Base-by-base conservation (phyloP, 2,329 filamentous ascomycete species). In the Trichoderma sp. region DNA sequence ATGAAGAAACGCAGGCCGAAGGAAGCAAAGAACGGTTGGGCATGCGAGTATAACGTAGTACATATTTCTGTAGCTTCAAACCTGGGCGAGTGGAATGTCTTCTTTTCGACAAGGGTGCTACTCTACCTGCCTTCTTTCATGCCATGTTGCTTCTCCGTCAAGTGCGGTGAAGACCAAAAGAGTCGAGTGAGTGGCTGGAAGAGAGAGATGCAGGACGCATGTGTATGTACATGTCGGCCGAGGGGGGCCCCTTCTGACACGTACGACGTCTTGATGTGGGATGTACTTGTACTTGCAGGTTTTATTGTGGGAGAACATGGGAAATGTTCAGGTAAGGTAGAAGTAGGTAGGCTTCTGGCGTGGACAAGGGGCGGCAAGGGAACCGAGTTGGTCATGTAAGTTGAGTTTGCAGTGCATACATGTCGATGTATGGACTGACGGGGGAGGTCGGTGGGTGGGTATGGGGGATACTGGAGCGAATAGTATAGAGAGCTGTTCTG, bases 201-300 rank as follows among this genome's bases (percentile, higher is more conserved):
- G 57, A 24, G 3, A 34, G 50, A 43, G 60, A 47, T 63, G 60
- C 60, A 63, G 51, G 50, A 63, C 41, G 60, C 58, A 61, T 61
- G 58, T 61, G 58, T 61, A 61, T 28, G 43, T 52, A n/a, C 30
- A 52, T 28, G 48, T 47, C 58, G 51, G 30, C 30, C 30, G 30
- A 34, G 45, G 45, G 39, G 47, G 48, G 21, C 2, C 21, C 21
- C 21, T 24, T 28, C 45, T 44, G 59, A 62, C 59, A 62, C 59
- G 59, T 61, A 61, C 47, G 39, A 30, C 21, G 24, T 56, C 7
- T 19, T 39, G 34, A 39, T 14, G 34, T 52, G 50, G 50, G 50
- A 52, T 34, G 50, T 19, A 14, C 12, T 14, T 39, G 12, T 39
- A 30, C 50, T 52, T 52, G 50, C 17, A 52, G 30, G 50, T 1